Base-by-base conservation (phyloP, 768 basidiomycete genomes). In the Boletus rubroflammeus region DNA sequence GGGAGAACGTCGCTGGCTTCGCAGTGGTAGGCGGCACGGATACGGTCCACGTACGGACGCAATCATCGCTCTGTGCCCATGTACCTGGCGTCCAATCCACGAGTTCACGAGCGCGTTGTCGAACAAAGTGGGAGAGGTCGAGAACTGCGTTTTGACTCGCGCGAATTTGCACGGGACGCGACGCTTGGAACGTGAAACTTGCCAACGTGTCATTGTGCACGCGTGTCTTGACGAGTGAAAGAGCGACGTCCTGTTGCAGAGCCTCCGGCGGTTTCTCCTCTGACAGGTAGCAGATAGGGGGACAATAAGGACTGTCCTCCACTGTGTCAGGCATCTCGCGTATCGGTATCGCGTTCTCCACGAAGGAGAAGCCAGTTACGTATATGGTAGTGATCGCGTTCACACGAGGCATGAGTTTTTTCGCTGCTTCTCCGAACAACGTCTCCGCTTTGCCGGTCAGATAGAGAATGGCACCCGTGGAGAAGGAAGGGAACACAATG, bases 21-120 rank as follows among this genome's bases (percentile, higher is more conserved):
- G 47, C 28, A 8, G 49, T 35, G 2, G 65, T 58, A 17, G 65
- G 64, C 29, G 42, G 59, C 11, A 64, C 45, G 2, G 84, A 83
- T 17, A 85, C 73, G 0, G 83, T 84, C 83, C 83, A 86, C 5
- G 83, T 85, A 11, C 83, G 79, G 14, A 86, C 77, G 47, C 81
- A 77, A 58, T 86, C 82, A 62, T 85, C 83, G 60, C 83, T 83
- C 17, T 81, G 68, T 11, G 74, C 72, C 19, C 69, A 75, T 1
- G 77, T 76, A 25, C 48, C 46, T 13, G 75, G 71, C 11, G 60
- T 51, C 31, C 73, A 73, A 3, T 79, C 73, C 75, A 84, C 80
- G 60, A 84, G 82, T 45, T 72, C 70, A 63, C 81, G 81, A 21
- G 67, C 66, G 5, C 72, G 68, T 23, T 69, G 55, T 15, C 83